Evolutionary conservation across 257 asterid species (phyloP), one percentile per base, ranked within the genome.

Genomic region (Hygrophila difformis): DNA sequence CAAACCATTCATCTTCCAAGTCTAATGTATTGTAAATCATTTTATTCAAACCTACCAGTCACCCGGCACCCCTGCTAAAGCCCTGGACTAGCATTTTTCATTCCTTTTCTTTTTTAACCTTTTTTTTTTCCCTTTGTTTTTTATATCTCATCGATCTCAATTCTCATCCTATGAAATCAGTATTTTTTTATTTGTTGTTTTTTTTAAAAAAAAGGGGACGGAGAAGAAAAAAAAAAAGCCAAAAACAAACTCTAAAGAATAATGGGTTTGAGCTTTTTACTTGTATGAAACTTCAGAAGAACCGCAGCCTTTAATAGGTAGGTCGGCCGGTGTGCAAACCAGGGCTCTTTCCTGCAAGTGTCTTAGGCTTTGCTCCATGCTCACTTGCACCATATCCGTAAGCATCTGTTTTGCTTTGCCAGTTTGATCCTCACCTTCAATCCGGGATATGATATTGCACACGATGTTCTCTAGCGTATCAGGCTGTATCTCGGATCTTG

Each of bases 361-460:
- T 52, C 80, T 70, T 47, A 89, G 74, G 18, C 98, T 89, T 76
- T 79, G 94, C 66, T 89, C 98, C 96, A 86, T 89, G 56, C 98
- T 89, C 39, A 89, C 94, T 54, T 83, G 91, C 24, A 89, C 96
- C 98, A 89, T 89, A 64, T 89, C 98, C 3, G 98, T 73, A 14
- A 89, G 81, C 93, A 89, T 82, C 68, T 82, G 68, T 42, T 80
- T 89, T 10, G 98, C 93, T 58, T 82, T 89, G 12, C 82, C 93
- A 1, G 74, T 55, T 49, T 79, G 92, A 49, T 82, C 93, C 22
- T 89, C 92, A 1, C 77, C 84, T 2, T 82, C 94, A 37, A 89
- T 82, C 50, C 67, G 82, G 9, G 94, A 86, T 55, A 86, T 80
- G 11, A 89, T 73, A 22, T 65, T 72, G 67, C 82, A 69, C 21